Evolutionary conservation across 768 basidiomycete genomes (phyloP).

Genomic region (Termitomyces sp.): DNA sequence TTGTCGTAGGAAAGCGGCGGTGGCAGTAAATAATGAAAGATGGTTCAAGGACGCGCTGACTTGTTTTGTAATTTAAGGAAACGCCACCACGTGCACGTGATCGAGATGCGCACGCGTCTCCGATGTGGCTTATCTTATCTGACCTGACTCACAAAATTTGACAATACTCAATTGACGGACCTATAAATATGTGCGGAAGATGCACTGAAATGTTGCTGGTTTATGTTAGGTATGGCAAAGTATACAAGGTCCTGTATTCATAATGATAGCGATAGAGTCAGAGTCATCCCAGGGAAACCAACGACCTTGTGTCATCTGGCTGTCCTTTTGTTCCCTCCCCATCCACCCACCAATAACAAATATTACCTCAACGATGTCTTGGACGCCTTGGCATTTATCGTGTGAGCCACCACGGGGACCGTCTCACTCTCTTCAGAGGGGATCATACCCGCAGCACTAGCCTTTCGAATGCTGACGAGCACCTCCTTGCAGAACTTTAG

Average conservation of each 20-base stretch:
- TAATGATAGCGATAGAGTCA: constrained; percentile 2
- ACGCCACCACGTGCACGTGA: constrained; percentile 10
- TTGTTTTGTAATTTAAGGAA: neutral
- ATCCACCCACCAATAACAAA: neutral
- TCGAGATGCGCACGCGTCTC: neutral
- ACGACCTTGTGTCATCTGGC: constrained; percentile 10
- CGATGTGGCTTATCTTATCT: neutral
- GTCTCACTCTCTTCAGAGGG: constrained; percentile 19
- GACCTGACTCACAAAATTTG: neutral
- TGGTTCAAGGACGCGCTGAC: constrained; percentile 3
- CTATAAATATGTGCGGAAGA: neutral
- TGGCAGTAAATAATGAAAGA: neutral
- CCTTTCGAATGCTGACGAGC: constrained; percentile 60
- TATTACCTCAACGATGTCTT: constrained; percentile 14
- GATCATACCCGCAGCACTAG: constrained; percentile 35
- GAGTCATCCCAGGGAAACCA: neutral
- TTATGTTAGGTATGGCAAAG: neutral
- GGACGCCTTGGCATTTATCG: constrained; percentile 10
- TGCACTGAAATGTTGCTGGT: neutral
- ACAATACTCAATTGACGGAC: neutral
- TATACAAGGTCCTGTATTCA: neutral
- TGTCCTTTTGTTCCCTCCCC: neutral
- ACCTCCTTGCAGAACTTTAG: constrained; percentile 87
- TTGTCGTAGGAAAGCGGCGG: neutral
- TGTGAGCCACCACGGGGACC: neutral